Evolutionary conservation across 257 asterid genomes (phyloP).

Genomic region (Przewalskia tangutica): DNA sequence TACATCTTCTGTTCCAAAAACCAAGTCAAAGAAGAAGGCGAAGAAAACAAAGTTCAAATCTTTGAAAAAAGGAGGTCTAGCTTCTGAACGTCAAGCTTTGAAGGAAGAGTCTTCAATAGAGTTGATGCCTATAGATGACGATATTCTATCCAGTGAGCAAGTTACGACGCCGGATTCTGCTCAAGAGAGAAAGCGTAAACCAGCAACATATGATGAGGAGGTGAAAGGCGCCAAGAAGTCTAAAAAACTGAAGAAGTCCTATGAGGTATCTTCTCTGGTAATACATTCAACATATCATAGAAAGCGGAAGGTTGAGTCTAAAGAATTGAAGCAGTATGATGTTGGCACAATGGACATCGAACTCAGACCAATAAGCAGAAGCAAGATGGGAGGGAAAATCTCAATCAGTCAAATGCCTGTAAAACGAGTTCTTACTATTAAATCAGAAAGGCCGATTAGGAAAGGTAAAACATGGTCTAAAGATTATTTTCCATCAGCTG

Average conservation of each 20-base stretch:
- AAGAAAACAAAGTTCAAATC: slow-evolving; percentile 90
- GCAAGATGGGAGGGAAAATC: slow-evolving; percentile 60
- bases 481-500: slow-evolving; percentile 68
- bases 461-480: slow-evolving; percentile 53
- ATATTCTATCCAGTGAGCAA: slow-evolving; percentile 41
- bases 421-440: slow-evolving; percentile 58
- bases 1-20: slow-evolving; percentile 30
- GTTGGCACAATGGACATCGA: slow-evolving; percentile 42
- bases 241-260: slow-evolving; percentile 46
- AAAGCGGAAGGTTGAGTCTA: slow-evolving; percentile 43
- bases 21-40: slow-evolving; percentile 73
- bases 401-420: slow-evolving; percentile 53
- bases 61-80: slow-evolving; percentile 75
- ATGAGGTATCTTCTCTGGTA: slow-evolving; percentile 23
- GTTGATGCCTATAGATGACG: slow-evolving; percentile 54
- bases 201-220: slow-evolving; percentile 46
- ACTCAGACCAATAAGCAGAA: slow-evolving; percentile 43
- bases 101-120: slow-evolving; percentile 60
- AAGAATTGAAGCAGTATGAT: slow-evolving; percentile 33
- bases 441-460: slow-evolving; percentile 67
- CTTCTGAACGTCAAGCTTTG: slow-evolving; percentile 39
- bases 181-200: slow-evolving; percentile 54
- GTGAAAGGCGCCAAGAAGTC: slow-evolving; percentile 51
- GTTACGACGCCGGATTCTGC: slow-evolving; percentile 50
- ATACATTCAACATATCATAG: slow-evolving; percentile 30